Conservation (phyloP, 441 rosid genomes). For the Pelargonium citronellum region DNA sequence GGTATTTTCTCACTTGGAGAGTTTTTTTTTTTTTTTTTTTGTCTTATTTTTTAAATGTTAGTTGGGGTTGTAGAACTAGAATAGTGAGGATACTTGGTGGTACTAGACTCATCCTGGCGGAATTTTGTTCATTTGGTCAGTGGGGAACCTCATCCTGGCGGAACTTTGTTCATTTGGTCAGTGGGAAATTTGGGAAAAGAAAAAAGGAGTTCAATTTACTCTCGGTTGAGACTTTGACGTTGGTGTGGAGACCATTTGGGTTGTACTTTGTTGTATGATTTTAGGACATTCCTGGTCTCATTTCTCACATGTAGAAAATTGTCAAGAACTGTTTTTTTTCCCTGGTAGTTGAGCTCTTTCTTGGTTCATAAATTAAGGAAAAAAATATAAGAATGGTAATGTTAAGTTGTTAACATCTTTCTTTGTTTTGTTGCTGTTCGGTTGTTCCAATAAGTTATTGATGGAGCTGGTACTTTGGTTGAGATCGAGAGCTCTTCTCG, state of each 20-base stretch:
- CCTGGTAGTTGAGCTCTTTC: background rate
- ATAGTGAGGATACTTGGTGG: background rate
- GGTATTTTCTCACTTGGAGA: background rate
- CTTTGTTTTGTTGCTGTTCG: background rate
- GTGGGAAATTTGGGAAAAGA: background rate
- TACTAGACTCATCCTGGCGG: background rate
- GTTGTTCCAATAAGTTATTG: background rate
- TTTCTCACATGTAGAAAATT: background rate
- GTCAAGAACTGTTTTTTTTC: background rate
- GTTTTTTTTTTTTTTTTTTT: no score
- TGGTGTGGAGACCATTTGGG: background rate
- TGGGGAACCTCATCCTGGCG: background rate
- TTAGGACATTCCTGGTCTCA: background rate
- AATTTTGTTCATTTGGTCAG: background rate
- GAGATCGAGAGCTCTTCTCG: background rate
- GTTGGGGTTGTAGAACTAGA: background rate
- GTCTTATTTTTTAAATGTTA: background rate
- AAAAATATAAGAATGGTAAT: background rate
- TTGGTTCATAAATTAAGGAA: background rate
- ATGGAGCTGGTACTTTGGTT: background rate
- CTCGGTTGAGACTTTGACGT: background rate
- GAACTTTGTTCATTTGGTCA: background rate
- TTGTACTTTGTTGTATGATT: background rate
- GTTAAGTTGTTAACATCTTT: background rate
- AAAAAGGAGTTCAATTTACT: background rate